A percentile compares a stretch with the other conserved stretches of the same genome.
These are phyloP conservation scores for Collybia sp. DNA, from an alignment of 768 basidiomycete species.

Conservation along the genomic window DNA sequence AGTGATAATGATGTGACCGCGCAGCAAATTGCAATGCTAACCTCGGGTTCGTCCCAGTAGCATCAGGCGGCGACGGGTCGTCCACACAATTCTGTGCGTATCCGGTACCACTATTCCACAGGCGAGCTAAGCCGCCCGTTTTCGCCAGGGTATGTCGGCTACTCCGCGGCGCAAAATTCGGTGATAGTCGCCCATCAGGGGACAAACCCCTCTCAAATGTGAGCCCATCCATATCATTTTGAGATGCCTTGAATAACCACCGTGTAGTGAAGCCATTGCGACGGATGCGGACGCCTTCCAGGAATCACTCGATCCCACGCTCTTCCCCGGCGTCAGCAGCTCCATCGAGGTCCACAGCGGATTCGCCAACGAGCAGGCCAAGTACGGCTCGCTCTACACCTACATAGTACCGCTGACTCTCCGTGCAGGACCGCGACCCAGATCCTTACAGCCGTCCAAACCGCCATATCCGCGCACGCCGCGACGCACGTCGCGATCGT, in stretches of 20 bases:
- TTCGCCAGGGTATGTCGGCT: conserved; percentile 22
- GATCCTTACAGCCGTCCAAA: conserved; percentile 36
- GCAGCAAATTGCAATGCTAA: conserved; percentile 36
- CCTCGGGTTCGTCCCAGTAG: conserved; percentile 33
- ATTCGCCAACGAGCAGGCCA: conserved; percentile 36
- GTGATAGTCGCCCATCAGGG: conserved; percentile 42
- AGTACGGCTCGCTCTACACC: conserved; percentile 17
- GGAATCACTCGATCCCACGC: neutral
- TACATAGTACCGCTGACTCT: neutral
- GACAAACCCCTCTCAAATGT: conserved; percentile 33
- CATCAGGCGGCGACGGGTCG: conserved; percentile 40
- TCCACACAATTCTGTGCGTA: conserved; percentile 33
- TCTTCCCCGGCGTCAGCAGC: conserved; percentile 37
- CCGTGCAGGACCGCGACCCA: conserved; percentile 31
- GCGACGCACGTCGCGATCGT: conserved; percentile 37
- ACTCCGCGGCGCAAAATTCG: conserved; percentile 22
- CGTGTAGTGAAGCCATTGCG: neutral
- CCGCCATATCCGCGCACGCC: conserved; percentile 25
- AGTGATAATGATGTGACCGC: neutral
- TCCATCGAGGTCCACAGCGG: conserved; percentile 40
- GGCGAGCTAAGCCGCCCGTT: neutral
- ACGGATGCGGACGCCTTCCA: neutral
- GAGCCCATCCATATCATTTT: conserved; percentile 1
- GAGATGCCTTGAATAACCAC: neutral
- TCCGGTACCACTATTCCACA: neutral